These are phyloP conservation scores for Trifolium subterraneum DNA, from an alignment of 306 rosid genomes.

Conservation along the genomic window DNA sequence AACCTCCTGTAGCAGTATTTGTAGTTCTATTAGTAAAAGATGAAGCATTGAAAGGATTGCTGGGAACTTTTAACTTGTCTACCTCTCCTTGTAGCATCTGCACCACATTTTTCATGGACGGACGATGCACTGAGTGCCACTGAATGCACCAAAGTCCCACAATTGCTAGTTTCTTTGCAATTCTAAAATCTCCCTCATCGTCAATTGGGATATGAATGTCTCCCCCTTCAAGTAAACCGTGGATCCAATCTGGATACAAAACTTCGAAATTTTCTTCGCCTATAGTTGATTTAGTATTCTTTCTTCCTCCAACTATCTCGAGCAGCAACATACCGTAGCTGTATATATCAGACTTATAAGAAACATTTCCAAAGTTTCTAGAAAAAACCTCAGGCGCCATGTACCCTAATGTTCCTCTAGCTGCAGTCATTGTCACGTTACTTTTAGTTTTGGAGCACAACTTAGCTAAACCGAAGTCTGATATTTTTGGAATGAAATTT, in stretches of 20 bases:
- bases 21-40: background rate
- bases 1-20: background rate
- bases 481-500: constrained; percentile 8
- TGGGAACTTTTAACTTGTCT: constrained; percentile 6
- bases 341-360: constrained; percentile 33
- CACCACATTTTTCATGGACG: constrained; percentile 5
- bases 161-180: constrained; percentile 4
- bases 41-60: background rate
- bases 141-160: constrained; percentile 29
- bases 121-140: background rate
- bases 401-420: constrained; percentile 22
- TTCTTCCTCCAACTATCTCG: constrained; percentile 25
- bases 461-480: constrained; percentile 18
- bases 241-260: constrained; percentile 30
- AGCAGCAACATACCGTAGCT: constrained; percentile 15
- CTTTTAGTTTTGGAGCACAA: constrained; percentile 10
- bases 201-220: background rate
- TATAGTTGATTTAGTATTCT: background rate
- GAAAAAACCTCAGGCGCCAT: constrained; percentile 30
- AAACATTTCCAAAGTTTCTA: constrained; percentile 14
- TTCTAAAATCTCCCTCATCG: background rate
- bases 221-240: constrained; percentile 9
- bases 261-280: background rate
- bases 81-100: constrained; percentile 21
- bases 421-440: constrained; percentile 8